Conservation (phyloP, 2,329 filamentous ascomycete genomes). For the Dothistroma pini region DNA sequence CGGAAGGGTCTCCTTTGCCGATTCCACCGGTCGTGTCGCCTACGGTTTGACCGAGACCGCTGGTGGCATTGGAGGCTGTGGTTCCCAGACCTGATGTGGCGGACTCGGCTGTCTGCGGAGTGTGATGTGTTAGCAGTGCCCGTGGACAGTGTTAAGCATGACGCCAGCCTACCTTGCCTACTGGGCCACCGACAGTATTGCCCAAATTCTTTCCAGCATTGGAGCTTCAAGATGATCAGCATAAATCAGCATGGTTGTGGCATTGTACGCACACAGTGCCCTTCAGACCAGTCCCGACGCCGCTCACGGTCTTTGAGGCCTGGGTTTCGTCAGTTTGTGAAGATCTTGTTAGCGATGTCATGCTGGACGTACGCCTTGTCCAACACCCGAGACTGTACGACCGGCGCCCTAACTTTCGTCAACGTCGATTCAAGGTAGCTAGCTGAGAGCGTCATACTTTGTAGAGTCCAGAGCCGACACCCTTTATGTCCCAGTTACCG, state of each 20-base stretch:
- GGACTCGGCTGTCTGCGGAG: slow-evolving; percentile 32
- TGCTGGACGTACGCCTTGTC: slow-evolving; percentile 15
- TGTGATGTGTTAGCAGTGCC: slow-evolving; percentile 18
- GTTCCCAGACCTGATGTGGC: slow-evolving; percentile 41
- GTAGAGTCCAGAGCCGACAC: slow-evolving; percentile 24
- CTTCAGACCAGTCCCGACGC: slow-evolving; percentile 26
- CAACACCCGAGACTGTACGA: slow-evolving; percentile 32
- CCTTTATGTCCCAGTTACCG: slow-evolving; percentile 30
- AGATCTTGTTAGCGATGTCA: neutral
- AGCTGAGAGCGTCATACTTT: slow-evolving; percentile 12
- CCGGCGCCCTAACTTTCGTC: slow-evolving; percentile 17
- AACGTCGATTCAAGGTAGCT: neutral
- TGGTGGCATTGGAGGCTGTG: slow-evolving; percentile 40
- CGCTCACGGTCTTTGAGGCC: slow-evolving; percentile 28
- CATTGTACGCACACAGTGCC: slow-evolving; percentile 18
- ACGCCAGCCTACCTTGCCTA: slow-evolving; percentile 30
- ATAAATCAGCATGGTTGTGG: neutral
- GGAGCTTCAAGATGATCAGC: slow-evolving; percentile 10
- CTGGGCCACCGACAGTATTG: slow-evolving; percentile 30
- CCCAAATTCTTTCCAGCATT: slow-evolving; percentile 12
- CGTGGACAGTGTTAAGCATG: neutral
- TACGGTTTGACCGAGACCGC: slow-evolving; percentile 42
- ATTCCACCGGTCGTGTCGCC: slow-evolving; percentile 44
- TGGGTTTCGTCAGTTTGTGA: slow-evolving; percentile 8
- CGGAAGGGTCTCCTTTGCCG: slow-evolving; percentile 42